These are phyloP conservation scores for Suhomyces atakaporum DNA, from an alignment of 1,139 yeast species.

Conservation along the genomic window DNA sequence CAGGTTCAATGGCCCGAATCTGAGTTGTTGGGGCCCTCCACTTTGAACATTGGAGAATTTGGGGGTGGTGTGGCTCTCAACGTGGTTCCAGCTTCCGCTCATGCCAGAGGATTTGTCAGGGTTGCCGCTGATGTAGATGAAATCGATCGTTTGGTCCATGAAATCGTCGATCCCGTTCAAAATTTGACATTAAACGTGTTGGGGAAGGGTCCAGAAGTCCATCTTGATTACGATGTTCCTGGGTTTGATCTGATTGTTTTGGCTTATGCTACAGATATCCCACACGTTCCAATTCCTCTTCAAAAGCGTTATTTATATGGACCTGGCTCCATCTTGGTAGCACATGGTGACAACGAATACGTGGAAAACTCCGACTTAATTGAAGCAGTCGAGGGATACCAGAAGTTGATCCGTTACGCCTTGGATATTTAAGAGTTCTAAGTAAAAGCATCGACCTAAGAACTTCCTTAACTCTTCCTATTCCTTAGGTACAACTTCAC, in stretches of 20 bases:
- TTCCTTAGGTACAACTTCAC: no score
- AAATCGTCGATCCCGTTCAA: conserved; percentile 34
- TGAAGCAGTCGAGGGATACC: conserved; percentile 59
- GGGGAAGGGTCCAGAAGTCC: conserved; percentile 38
- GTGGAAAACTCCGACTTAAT: conserved; percentile 52
- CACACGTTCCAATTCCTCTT: conserved; percentile 45
- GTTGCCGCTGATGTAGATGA: conserved; percentile 50
- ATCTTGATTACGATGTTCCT: conserved; percentile 58
- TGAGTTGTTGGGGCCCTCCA: conserved; percentile 59
- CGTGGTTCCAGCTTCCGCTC: conserved; percentile 63
- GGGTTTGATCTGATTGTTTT: conserved; percentile 61
- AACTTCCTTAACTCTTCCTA: no score
- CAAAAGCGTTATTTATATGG: conserved; percentile 60
- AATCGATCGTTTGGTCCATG: conserved; percentile 37
- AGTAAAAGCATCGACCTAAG: no score
- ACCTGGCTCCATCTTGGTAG: conserved; percentile 67
- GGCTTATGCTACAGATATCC: conserved; percentile 68
- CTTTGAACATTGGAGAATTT: conserved; percentile 60
- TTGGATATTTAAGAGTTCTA: conserved; percentile 12
- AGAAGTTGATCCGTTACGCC: conserved; percentile 39
- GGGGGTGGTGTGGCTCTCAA: conserved; percentile 64
- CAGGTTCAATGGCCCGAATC: conserved; percentile 49
- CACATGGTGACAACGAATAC: conserved; percentile 64
- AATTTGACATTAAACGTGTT: conserved; percentile 26
- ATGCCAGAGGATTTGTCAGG: conserved; percentile 53